A percentile compares a stretch with the other conserved stretches of the same genome.
These are phyloP conservation scores for Wickerhamiella infanticola DNA, from an alignment of 1,139 yeast genomes.

Conservation along the genomic window DNA sequence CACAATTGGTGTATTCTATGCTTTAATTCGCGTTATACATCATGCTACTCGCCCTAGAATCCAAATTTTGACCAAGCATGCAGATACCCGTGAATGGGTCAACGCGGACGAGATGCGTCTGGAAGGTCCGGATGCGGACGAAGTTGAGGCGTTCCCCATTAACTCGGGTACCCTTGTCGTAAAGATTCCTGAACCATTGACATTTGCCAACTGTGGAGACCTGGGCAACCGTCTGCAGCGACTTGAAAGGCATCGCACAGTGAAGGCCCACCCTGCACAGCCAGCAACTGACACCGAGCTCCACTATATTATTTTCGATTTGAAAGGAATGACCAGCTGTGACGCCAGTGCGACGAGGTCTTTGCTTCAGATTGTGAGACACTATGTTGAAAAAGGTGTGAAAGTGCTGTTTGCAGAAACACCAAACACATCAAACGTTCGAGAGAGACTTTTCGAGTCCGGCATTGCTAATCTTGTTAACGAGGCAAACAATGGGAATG, in stretches of 20 bases:
- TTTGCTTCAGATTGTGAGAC: slow-evolving; percentile 39
- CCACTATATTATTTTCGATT: slow-evolving; percentile 58
- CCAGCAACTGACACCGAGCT: slow-evolving; percentile 42
- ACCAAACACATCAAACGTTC: slow-evolving; percentile 28
- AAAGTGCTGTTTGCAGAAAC: slow-evolving; percentile 53
- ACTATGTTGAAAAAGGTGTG: slow-evolving; percentile 42
- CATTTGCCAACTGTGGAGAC: slow-evolving; percentile 83
- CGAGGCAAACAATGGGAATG: slow-evolving; percentile 10
- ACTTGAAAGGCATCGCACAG: slow-evolving; percentile 73
- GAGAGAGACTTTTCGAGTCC: slow-evolving; percentile 27
- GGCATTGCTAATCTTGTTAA: slow-evolving; percentile 22
- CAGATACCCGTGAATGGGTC: slow-evolving; percentile 59
- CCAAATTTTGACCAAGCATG: slow-evolving; percentile 72
- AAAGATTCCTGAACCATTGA: slow-evolving; percentile 81
- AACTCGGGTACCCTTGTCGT: slow-evolving; percentile 76
- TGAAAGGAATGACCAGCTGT: slow-evolving; percentile 71
- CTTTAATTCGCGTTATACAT: slow-evolving; percentile 62
- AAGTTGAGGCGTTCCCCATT: neutral
- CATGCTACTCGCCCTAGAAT: slow-evolving; percentile 81
- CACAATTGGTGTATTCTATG: slow-evolving; percentile 67
- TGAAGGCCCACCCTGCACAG: slow-evolving; percentile 69
- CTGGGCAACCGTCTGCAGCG: slow-evolving; percentile 58
- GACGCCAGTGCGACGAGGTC: slow-evolving; percentile 85
- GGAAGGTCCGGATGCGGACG: slow-evolving; percentile 33
- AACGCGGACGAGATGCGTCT: slow-evolving; percentile 44